phyloP scores from a whole-genome alignment of 805 yeast genomes.

The Metschnikowia noctiluminum region DNA sequence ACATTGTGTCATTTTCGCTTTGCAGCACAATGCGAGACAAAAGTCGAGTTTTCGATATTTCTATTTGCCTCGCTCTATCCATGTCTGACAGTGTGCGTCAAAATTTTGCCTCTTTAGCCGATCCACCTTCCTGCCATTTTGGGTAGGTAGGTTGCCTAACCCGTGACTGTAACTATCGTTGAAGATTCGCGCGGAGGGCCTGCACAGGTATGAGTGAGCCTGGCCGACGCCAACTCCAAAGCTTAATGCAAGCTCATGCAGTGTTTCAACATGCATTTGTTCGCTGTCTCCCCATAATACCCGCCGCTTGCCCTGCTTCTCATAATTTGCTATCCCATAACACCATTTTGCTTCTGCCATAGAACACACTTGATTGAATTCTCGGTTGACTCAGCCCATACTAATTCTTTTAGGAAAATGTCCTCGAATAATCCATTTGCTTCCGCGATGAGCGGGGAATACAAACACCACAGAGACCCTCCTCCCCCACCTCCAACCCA shows the following conservation, averaged over 20 bases:
- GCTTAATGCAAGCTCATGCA: neutral
- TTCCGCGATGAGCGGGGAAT: slow-evolving; percentile 39
- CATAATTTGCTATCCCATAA: neutral
- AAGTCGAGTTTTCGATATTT: too few relatives aligned
- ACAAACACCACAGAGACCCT: slow-evolving; percentile 35
- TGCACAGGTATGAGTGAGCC: too few relatives aligned
- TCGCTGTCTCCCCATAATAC: slow-evolving; percentile 5
- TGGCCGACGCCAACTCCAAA: too few relatives aligned
- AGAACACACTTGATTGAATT: neutral
- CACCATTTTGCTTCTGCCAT: neutral
- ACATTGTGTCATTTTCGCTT: too few relatives aligned
- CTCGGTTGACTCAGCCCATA: neutral
- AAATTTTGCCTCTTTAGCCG: too few relatives aligned
- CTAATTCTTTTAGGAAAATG: slow-evolving; percentile 25
- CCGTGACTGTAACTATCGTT: too few relatives aligned
- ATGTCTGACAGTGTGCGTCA: too few relatives aligned
- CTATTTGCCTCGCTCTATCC: too few relatives aligned
- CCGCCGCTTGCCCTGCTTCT: slow-evolving; percentile 3
- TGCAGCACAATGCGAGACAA: too few relatives aligned
- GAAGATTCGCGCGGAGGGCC: too few relatives aligned
- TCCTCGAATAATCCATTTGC: slow-evolving; percentile 51
- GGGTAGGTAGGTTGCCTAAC: too few relatives aligned
- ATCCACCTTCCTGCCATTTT: too few relatives aligned
- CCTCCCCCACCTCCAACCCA: slow-evolving; percentile 28
- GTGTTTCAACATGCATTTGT: slow-evolving; percentile 2